Conservation (phyloP, 352 stramenopile genomes). For the Plasmopara viticola region DNA sequence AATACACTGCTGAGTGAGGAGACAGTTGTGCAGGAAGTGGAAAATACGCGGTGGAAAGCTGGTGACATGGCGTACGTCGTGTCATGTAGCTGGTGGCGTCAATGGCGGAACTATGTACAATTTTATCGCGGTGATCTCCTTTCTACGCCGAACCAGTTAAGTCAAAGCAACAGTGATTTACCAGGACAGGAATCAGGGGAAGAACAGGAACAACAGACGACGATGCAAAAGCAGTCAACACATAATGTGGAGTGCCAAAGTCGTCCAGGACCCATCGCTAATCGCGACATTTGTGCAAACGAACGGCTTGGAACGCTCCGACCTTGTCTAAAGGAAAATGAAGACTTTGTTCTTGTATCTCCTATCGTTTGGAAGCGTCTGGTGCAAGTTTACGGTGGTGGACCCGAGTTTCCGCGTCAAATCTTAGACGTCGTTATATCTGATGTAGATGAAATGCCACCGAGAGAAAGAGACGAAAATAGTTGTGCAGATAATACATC, state of each 20-base stretch:
- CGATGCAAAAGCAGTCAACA: conserved; percentile 6
- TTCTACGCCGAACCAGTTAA: neutral
- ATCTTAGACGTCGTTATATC: conserved; percentile 18
- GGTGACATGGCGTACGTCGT: conserved; percentile 48
- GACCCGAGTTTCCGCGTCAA: conserved; percentile 47
- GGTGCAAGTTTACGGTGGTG: conserved; percentile 44
- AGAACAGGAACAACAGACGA: conserved; percentile 10
- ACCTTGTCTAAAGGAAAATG: conserved; percentile 21
- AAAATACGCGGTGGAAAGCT: conserved; percentile 32
- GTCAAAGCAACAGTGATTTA: conserved; percentile 4
- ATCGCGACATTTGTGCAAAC: conserved; percentile 32
- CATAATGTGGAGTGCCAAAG: conserved; percentile 5
- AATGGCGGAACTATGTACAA: conserved; percentile 41
- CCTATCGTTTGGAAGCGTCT: conserved; percentile 44
- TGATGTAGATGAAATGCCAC: conserved; percentile 5
- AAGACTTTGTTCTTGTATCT: conserved; percentile 47
- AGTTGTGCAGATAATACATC: too few relatives aligned
- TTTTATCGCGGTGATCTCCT: conserved; percentile 2
- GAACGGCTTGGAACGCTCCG: conserved; percentile 37
- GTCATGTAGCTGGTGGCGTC: conserved; percentile 46
- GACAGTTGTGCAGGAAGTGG: conserved; percentile 29
- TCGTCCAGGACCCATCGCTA: conserved; percentile 41
- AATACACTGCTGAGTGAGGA: conserved; percentile 36
- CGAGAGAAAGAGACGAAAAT: too few relatives aligned
- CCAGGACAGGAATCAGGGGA: conserved; percentile 18